phyloP scores from a whole-genome alignment of 768 basidiomycete species.

The Gymnopilus junonius region DNA sequence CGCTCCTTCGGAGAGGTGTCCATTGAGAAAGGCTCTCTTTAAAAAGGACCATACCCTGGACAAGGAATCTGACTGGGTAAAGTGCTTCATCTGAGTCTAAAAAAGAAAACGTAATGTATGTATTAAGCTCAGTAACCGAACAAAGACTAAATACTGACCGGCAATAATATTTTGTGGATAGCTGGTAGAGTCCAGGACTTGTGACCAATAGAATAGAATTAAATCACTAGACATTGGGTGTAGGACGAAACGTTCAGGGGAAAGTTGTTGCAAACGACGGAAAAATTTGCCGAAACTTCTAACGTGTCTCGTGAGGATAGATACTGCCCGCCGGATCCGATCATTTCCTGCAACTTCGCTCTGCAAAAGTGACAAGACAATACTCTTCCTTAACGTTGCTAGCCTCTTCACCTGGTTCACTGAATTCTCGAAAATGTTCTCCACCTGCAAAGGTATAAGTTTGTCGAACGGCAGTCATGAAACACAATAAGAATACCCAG shows the following conservation, averaged over 20 bases:
- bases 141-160: conserved; percentile 42
- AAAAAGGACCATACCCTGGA: conserved; percentile 86
- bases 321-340: conserved; percentile 46
- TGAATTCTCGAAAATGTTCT: conserved; percentile 64
- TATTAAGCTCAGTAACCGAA: background rate
- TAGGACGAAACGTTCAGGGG: conserved; percentile 58
- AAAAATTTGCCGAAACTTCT: conserved; percentile 81
- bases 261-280: conserved; percentile 71
- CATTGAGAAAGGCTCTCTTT: conserved; percentile 82
- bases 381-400: conserved; percentile 57
- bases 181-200: conserved; percentile 73
- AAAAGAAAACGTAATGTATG: background rate
- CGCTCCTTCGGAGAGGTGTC: conserved; percentile 67
- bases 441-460: conserved; percentile 47
- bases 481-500: conserved; percentile 52
- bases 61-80: conserved; percentile 80
- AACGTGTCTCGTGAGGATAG: conserved; percentile 69
- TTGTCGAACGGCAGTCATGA: conserved; percentile 2
- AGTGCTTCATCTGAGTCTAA: conserved; percentile 67
- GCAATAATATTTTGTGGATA: conserved; percentile 54
- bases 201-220: conserved; percentile 82
- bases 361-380: conserved; percentile 49
- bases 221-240: conserved; percentile 68
- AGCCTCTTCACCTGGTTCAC: conserved; percentile 58
- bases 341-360: conserved; percentile 39